A percentile compares a stretch with the other conserved stretches of the same genome.
Conservation (phyloP, 257 asterid species). For the Penstemon eatonii region DNA sequence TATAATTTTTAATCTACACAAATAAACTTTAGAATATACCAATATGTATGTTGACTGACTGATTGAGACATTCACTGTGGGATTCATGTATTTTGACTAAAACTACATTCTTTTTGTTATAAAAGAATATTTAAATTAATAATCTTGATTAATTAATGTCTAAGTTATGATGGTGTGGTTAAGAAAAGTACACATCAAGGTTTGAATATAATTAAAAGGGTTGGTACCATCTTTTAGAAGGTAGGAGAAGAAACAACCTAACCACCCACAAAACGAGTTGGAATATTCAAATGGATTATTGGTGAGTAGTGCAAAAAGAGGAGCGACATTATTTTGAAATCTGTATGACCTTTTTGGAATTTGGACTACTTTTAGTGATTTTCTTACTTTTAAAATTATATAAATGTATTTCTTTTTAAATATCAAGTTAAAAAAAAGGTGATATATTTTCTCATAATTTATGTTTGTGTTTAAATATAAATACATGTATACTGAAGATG, state of each 20-base stretch:
- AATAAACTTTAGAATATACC: too few relatives aligned
- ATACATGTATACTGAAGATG: too few relatives aligned
- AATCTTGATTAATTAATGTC: too few relatives aligned
- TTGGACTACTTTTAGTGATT: too few relatives aligned
- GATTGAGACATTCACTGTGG: constrained; percentile 1
- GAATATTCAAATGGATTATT: constrained; percentile 13
- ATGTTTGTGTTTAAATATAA: too few relatives aligned
- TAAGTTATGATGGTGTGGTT: not conserved
- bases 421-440: too few relatives aligned
- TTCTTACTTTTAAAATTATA: too few relatives aligned
- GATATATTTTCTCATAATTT: too few relatives aligned
- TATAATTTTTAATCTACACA: too few relatives aligned
- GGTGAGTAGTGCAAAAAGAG: not conserved
- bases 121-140: too few relatives aligned
- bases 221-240: not conserved
- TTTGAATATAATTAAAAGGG: too few relatives aligned
- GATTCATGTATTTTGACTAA: constrained; percentile 4
- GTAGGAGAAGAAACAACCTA: constrained; percentile 14
- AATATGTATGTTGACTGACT: constrained; percentile 3
- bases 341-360: constrained; percentile 25
- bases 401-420: too few relatives aligned
- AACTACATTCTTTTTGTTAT: not conserved
- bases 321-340: constrained; percentile 21
- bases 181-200: not conserved
- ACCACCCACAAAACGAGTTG: constrained; percentile 12